Evolutionary conservation across 1,139 yeast genomes (phyloP).

Genomic region (Zygotorulaspora mrakii): DNA sequence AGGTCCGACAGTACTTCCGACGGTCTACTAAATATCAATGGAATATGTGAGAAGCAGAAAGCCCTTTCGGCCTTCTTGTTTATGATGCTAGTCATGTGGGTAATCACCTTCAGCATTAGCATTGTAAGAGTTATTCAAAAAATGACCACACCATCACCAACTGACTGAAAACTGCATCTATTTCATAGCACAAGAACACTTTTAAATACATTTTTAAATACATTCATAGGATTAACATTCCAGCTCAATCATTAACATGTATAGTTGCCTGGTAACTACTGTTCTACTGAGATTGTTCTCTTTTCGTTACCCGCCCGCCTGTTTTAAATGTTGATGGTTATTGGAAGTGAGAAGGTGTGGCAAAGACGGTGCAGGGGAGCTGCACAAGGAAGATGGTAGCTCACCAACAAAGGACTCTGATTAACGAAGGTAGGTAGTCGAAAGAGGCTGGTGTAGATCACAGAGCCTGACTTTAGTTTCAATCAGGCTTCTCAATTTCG

Average conservation of each 20-base stretch:
- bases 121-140: conserved; percentile 78
- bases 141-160: conserved; percentile 40
- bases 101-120: conserved; percentile 77
- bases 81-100: conserved; percentile 75
- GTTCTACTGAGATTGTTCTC: no score
- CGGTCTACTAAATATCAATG: conserved; percentile 33
- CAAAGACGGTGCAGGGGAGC: conserved; percentile 3
- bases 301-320: conserved; percentile 1
- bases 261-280: not conserved
- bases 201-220: no score
- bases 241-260: not conserved
- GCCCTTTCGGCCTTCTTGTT: conserved; percentile 77
- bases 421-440: no score
- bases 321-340: not conserved
- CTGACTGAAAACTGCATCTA: conserved; percentile 8
- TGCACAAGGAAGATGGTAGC: no score
- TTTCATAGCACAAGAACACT: not conserved
- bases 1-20: conserved; percentile 30
- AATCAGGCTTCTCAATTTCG: no score
- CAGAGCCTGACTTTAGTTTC: no score
- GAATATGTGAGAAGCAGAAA: conserved; percentile 74
- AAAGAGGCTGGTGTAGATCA: no score
- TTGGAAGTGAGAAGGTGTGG: conserved; percentile 3
- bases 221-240: no score
- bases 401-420: no score